Conservation (phyloP, 108 stramenopile genomes). For the Nannochloropsis granulata region DNA sequence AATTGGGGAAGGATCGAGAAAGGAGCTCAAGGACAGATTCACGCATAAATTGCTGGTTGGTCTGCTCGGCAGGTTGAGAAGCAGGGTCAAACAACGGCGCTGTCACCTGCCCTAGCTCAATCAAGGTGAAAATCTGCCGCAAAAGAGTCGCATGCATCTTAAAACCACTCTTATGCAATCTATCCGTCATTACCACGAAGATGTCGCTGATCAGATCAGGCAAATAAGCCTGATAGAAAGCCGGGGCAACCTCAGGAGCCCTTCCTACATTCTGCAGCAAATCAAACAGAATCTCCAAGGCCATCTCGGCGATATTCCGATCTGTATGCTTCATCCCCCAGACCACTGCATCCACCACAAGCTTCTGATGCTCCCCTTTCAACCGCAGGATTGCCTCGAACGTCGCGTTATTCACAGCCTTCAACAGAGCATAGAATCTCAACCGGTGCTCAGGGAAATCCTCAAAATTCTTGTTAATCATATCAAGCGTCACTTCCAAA, state of each 20-base stretch:
- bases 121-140: conserved; percentile 83
- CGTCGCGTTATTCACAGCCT: conserved; percentile 57
- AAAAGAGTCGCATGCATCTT: conserved; percentile 95
- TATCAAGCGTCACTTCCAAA: conserved; percentile 92
- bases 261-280: conserved; percentile 74
- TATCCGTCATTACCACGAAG: conserved; percentile 94
- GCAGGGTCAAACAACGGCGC: conserved; percentile 77
- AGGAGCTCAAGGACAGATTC: conserved; percentile 79
- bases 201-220: conserved; percentile 87
- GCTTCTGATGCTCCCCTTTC: conserved; percentile 85
- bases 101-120: conserved; percentile 80
- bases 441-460: conserved; percentile 97
- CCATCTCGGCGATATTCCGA: conserved; percentile 87
- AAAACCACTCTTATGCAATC: conserved; percentile 94
- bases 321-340: conserved; percentile 99
- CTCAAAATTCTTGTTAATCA: conserved; percentile 95
- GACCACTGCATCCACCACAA: conserved; percentile 89
- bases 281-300: conserved; percentile 84
- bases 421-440: conserved; percentile 85
- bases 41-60: conserved; percentile 71
- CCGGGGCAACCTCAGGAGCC: conserved; percentile 68
- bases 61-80: conserved; percentile 50
- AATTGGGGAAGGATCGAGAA: conserved; percentile 77
- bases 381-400: conserved; percentile 91
- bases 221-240: conserved; percentile 88